Evolutionary conservation across 495 filamentous ascomycete genomes (phyloP).

Genomic region (Aspergillus bertholletiae): DNA sequence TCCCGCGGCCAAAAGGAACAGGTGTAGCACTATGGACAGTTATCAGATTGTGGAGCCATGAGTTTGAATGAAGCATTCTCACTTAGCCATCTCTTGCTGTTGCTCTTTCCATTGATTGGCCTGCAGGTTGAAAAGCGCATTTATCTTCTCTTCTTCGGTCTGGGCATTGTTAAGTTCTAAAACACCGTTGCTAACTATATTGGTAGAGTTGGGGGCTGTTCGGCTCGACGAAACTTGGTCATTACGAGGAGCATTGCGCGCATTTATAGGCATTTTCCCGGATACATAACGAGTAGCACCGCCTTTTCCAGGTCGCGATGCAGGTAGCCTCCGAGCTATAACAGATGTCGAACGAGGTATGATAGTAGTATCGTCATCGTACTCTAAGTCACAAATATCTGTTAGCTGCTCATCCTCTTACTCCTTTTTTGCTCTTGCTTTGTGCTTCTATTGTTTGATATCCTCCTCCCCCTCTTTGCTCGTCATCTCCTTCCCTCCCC

Average conservation of each 20-base stretch:
- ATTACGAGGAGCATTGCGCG: conserved; percentile 73
- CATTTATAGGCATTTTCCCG: conserved; percentile 90
- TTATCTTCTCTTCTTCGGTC: conserved; percentile 88
- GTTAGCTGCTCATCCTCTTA: background rate
- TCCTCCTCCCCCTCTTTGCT: background rate
- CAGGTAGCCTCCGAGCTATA: conserved; percentile 83
- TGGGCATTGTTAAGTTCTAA: conserved; percentile 65
- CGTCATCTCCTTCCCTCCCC: background rate
- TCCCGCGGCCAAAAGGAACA: conserved; percentile 53
- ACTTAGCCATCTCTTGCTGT: conserved; percentile 91
- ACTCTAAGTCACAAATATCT: conserved; percentile 53
- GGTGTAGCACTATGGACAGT: conserved; percentile 55
- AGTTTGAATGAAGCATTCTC: conserved; percentile 36
- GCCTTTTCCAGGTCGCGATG: conserved; percentile 74
- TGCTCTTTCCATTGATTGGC: conserved; percentile 84
- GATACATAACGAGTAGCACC: conserved; percentile 93
- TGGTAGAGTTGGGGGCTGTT: conserved; percentile 31
- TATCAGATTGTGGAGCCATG: conserved; percentile 30
- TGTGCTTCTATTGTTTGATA: background rate
- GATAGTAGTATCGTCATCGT: conserved; percentile 93
- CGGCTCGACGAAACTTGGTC: conserved; percentile 56
- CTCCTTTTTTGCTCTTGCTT: background rate
- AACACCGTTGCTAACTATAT: conserved; percentile 50
- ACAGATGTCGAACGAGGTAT: conserved; percentile 93
- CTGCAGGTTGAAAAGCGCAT: conserved; percentile 80